These are phyloP conservation scores for Brasenia schreberi DNA, from an alignment of 164 flowering plant species.

Conservation along the genomic window DNA sequence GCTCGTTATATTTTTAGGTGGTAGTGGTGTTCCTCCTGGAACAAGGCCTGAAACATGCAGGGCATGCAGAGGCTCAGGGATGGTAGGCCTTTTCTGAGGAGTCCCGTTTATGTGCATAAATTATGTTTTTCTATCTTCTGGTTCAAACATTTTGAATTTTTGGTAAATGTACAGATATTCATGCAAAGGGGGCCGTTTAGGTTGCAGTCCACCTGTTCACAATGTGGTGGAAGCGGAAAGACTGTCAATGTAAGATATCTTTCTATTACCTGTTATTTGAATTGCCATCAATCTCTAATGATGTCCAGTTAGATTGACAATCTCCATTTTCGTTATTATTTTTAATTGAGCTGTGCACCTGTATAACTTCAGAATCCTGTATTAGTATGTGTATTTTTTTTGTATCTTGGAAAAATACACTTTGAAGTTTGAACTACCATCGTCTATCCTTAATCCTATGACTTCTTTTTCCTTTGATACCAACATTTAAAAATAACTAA, in stretches of 20 bases:
- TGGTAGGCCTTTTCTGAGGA: conserved; percentile 30
- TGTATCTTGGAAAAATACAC: too few relatives aligned
- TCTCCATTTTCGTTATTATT: too few relatives aligned
- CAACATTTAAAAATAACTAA: too few relatives aligned
- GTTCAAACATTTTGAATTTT: not conserved
- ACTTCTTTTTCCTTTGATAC: too few relatives aligned
- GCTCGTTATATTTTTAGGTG: conserved; percentile 37
- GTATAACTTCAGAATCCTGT: too few relatives aligned
- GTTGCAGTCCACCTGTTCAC: conserved; percentile 53
- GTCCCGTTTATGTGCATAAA: conserved; percentile 1
- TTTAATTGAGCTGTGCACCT: too few relatives aligned
- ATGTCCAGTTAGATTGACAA: too few relatives aligned
- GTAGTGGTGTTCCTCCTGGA: conserved; percentile 96
- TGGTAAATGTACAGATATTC: conserved; percentile 27
- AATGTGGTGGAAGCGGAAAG: conserved; percentile 76
- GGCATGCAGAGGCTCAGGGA: conserved; percentile 78
- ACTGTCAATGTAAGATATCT: conserved; percentile 38
- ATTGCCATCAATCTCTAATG: not conserved
- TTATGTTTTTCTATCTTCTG: not conserved
- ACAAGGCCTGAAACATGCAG: conserved; percentile 76
- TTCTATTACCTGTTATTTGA: not conserved
- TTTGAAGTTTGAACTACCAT: too few relatives aligned
- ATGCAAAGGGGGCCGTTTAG: conserved; percentile 60
- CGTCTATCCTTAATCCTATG: too few relatives aligned
- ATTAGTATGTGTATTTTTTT: too few relatives aligned